Conservation (phyloP, 768 basidiomycete genomes). For the Rhodotorula toruloides region DNA sequence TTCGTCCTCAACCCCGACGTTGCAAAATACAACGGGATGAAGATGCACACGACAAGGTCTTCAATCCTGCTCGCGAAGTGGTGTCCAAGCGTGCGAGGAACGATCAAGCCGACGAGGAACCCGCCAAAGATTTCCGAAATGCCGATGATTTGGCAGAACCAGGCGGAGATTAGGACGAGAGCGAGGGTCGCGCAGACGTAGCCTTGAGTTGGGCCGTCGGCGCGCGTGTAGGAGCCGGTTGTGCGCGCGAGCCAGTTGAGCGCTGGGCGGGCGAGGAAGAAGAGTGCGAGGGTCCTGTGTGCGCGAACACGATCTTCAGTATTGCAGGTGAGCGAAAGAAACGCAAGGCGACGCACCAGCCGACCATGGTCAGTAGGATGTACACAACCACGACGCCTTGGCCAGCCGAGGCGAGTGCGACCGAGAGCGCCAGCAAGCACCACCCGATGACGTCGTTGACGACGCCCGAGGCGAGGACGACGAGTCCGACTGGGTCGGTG, state of each 20-base stretch:
- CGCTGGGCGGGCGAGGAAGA: conserved; percentile 61
- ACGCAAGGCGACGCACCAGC: conserved; percentile 48
- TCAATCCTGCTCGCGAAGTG: conserved; percentile 77
- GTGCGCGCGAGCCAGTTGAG: conserved; percentile 63
- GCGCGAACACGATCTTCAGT: too few relatives aligned
- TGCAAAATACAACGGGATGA: conserved; percentile 64
- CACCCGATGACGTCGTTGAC: conserved; percentile 64
- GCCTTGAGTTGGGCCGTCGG: conserved; percentile 61
- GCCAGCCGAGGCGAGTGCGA: conserved; percentile 75
- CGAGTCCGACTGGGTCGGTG: conserved; percentile 75
- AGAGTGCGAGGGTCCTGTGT: conserved; percentile 54
- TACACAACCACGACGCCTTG: conserved; percentile 70
- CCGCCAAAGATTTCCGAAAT: conserved; percentile 60
- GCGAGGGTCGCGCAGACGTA: conserved; percentile 78
- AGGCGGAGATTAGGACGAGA: conserved; percentile 66
- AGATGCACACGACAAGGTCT: conserved; percentile 55
- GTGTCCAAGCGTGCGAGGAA: conserved; percentile 75
- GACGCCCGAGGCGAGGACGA: conserved; percentile 75
- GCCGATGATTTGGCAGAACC: conserved; percentile 82
- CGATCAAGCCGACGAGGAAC: conserved; percentile 73
- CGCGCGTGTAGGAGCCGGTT: conserved; percentile 59
- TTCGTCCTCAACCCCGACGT: conserved; percentile 78
- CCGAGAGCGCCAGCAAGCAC: conserved; percentile 74
- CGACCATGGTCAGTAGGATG: conserved; percentile 65
- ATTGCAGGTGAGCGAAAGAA: not conserved